Evolutionary conservation across 176 grass and related monocot genomes (phyloP), one percentile per base, ranked within the genome.

Genomic region (Raddia distichophylla): DNA sequence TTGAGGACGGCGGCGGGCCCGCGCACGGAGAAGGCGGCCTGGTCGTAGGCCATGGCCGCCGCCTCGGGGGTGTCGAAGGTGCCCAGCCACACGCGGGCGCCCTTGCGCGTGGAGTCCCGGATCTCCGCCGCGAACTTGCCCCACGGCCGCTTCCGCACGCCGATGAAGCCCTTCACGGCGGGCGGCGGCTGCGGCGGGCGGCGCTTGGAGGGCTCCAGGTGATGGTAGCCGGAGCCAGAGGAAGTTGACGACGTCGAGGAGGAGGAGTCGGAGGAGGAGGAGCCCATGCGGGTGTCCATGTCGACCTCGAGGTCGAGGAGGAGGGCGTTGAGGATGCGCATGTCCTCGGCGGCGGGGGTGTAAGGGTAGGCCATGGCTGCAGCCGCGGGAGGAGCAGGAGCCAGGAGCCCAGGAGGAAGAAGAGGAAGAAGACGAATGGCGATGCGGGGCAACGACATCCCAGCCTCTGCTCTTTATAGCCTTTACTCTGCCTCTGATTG

Each of bases 111-210:
- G 8, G 95, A 98, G 69, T 98, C 95, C 20, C 95, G 63, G 67
- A 98, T 98, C 86, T 98, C 95, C 0, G 95, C 92, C 0, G 95
- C 95, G 81, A 93, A 98, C 55, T 98, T 98, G 40, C 95, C 95
- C 95, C 95, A 98, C 0, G 95, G 95, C 0, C 95, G 88, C 88
- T 79, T 91, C 10, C 95, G 77, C 17, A 98, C 95, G n/a, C 95
- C 95, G 67, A 94, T 92, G 77, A 91, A 89, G 45, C 76, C 74
- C 81, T 75, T 82, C 48, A 42, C n/a, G 8, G 65, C 1, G 47
- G 11, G 55, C 2, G 18, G 55, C 55, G 27, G 27, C 27, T 27
- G 27, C 27, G 27, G 27, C 27, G 27, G 27, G 27, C 27, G 27
- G 27, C 27, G 27, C 27, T 27, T 27, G 27, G 27, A 27, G 27